These are phyloP conservation scores for Colletotrichum sublineola DNA, from an alignment of 2,329 filamentous ascomycete species.

Conservation along the genomic window DNA sequence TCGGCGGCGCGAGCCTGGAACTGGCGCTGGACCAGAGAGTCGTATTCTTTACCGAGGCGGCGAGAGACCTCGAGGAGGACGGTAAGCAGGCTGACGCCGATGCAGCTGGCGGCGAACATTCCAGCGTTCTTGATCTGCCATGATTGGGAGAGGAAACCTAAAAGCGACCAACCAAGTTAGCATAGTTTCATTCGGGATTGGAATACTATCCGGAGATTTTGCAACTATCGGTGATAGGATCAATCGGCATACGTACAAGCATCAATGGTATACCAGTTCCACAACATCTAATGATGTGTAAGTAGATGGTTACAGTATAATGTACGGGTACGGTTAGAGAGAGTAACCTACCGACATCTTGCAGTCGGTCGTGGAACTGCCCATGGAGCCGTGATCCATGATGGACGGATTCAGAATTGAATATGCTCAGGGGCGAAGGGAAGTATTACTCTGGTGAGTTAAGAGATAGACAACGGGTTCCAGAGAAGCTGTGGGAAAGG, in stretches of 20 bases:
- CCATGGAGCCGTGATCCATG: slow-evolving; percentile 47
- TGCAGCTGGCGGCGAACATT: slow-evolving; percentile 59
- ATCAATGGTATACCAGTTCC: slow-evolving; percentile 60
- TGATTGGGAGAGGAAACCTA: slow-evolving; percentile 55
- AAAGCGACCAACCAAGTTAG: background rate
- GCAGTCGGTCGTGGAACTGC: slow-evolving; percentile 46
- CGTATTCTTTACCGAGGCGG: slow-evolving; percentile 58
- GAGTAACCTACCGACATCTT: slow-evolving; percentile 49
- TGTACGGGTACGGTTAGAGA: slow-evolving; percentile 1
- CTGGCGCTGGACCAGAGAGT: slow-evolving; percentile 55
- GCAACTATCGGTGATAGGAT: background rate
- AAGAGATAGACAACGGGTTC: background rate
- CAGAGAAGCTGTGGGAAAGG: background rate
- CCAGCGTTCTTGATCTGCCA: slow-evolving; percentile 57
- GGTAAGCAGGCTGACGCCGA: slow-evolving; percentile 57
- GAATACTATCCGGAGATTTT: background rate
- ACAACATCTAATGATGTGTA: slow-evolving; percentile 57
- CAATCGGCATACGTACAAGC: slow-evolving; percentile 49
- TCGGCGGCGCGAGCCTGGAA: slow-evolving; percentile 53
- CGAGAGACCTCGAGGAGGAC: slow-evolving; percentile 57
- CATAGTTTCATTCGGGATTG: background rate
- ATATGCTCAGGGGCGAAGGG: background rate
- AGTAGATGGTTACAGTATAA: background rate
- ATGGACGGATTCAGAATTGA: slow-evolving; percentile 5
- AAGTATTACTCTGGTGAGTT: background rate